Conservation (phyloP, 2,329 filamentous ascomycete genomes). For the Monascus ruber region DNA sequence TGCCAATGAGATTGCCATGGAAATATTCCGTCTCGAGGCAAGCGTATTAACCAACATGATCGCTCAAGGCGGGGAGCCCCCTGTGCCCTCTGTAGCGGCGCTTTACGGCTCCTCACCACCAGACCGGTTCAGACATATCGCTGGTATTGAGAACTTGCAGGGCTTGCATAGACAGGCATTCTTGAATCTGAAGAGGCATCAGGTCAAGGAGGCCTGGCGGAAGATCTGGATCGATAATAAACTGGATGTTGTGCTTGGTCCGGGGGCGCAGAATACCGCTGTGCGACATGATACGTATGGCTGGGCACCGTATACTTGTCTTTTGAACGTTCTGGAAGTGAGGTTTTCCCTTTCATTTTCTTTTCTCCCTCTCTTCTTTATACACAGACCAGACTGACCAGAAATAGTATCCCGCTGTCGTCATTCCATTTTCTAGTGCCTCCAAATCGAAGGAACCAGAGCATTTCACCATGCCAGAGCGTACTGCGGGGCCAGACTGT, state of each 20-base stretch:
- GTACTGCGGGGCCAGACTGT: constrained; percentile 17
- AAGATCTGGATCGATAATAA: constrained; percentile 30
- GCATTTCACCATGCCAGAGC: background rate
- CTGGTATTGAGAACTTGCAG: constrained; percentile 4
- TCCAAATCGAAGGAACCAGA: constrained; percentile 30
- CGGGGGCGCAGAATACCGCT: constrained; percentile 40
- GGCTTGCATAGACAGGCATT: constrained; percentile 13
- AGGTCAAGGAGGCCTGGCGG: constrained; percentile 31
- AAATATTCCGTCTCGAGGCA: too few species aligned
- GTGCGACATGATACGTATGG: constrained; percentile 38
- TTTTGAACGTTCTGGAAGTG: constrained; percentile 44
- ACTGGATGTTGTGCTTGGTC: constrained; percentile 42
- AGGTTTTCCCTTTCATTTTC: constrained; percentile 14
- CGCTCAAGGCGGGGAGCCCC: too few species aligned
- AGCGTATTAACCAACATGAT: too few species aligned
- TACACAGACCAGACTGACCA: background rate
- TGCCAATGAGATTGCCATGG: too few species aligned
- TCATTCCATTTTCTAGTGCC: constrained; percentile 36
- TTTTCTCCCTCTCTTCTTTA: too few species aligned
- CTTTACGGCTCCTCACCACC: too few species aligned
- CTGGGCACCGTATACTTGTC: constrained; percentile 33
- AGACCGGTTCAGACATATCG: too few species aligned
- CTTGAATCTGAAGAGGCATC: constrained; percentile 27
- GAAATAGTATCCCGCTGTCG: constrained; percentile 39
- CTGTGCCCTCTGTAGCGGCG: too few species aligned